Conservation (phyloP, 2,329 filamentous ascomycete genomes). For the Zymoseptoria ardabiliae region DNA sequence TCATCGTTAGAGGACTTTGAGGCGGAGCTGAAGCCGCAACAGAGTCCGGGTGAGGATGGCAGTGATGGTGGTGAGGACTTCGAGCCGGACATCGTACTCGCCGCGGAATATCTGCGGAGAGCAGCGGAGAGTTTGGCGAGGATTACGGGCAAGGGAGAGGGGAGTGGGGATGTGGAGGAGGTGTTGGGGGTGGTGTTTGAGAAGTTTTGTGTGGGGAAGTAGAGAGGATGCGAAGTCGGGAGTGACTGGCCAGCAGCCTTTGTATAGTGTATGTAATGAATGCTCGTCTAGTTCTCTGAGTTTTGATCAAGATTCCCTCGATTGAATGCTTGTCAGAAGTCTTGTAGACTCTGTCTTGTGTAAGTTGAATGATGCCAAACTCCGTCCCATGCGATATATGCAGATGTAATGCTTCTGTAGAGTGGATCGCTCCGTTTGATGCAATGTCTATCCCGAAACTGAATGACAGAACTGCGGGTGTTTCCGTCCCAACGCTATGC, state of each 20-base stretch:
- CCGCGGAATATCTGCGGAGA: constrained; percentile 77
- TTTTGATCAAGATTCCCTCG: background rate
- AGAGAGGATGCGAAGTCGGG: background rate
- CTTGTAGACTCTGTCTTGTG: no score
- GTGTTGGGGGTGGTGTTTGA: constrained; percentile 96
- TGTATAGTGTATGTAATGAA: background rate
- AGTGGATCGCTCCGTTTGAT: no score
- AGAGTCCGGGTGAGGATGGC: background rate
- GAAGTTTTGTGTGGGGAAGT: constrained; percentile 54
- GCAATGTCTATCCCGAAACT: no score
- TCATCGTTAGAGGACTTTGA: constrained; percentile 67
- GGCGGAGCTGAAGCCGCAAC: constrained; percentile 39
- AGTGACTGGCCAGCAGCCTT: constrained; percentile 3
- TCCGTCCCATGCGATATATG: no score
- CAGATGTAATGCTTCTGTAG: no score
- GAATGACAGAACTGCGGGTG: no score
- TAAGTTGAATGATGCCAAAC: no score
- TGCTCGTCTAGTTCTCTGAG: background rate
- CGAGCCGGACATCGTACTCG: constrained; percentile 77
- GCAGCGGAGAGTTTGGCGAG: constrained; percentile 73
- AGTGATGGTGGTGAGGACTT: constrained; percentile 15
- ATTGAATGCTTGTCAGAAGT: constrained; percentile 1
- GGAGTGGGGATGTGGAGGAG: constrained; percentile 81
- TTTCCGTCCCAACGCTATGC: no score
- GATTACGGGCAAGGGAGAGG: constrained; percentile 77